These are phyloP conservation scores for Stachybotrys chartarum DNA, from an alignment of 2,329 filamentous ascomycete species.

Conservation along the genomic window DNA sequence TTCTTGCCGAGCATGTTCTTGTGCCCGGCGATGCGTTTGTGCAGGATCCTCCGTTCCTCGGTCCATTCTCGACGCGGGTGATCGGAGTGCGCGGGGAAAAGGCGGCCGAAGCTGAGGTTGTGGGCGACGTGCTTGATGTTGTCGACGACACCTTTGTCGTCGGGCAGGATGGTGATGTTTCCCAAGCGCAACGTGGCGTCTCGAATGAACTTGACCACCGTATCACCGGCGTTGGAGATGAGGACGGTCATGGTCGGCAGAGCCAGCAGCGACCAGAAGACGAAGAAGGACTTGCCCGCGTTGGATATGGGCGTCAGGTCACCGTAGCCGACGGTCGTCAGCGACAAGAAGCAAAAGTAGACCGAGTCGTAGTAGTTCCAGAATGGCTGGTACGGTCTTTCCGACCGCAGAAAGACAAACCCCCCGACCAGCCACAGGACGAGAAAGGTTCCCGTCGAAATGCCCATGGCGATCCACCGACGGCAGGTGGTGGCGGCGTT, in stretches of 20 bases:
- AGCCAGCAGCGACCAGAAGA: slow-evolving; percentile 85
- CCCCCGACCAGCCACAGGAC: slow-evolving; percentile 78
- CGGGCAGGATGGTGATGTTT: slow-evolving; percentile 53
- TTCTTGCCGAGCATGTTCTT: slow-evolving; percentile 1
- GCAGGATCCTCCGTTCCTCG: neutral
- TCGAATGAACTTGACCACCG: slow-evolving; percentile 58
- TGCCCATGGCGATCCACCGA: slow-evolving; percentile 64
- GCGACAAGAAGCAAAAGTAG: slow-evolving; percentile 79
- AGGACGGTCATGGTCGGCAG: slow-evolving; percentile 85
- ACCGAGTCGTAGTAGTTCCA: slow-evolving; percentile 75
- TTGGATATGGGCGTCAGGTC: slow-evolving; percentile 73
- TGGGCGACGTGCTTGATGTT: slow-evolving; percentile 37
- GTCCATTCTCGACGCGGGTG: neutral
- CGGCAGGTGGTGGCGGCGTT: slow-evolving; percentile 54
- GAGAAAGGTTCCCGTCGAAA: slow-evolving; percentile 62
- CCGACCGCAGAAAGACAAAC: slow-evolving; percentile 56
- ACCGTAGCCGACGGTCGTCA: slow-evolving; percentile 84
- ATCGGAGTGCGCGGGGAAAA: slow-evolving; percentile 23
- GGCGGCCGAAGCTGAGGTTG: slow-evolving; percentile 32
- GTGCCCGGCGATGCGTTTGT: neutral
- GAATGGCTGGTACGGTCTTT: slow-evolving; percentile 41
- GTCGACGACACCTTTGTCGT: slow-evolving; percentile 40
- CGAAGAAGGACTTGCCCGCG: slow-evolving; percentile 75
- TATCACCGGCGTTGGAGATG: slow-evolving; percentile 77
- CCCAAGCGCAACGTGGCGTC: slow-evolving; percentile 50